Evolutionary conservation across 2,329 filamentous ascomycete genomes (phyloP), one percentile per base, ranked within the genome.

Genomic region (Dothidotthia symphoricarpi): DNA sequence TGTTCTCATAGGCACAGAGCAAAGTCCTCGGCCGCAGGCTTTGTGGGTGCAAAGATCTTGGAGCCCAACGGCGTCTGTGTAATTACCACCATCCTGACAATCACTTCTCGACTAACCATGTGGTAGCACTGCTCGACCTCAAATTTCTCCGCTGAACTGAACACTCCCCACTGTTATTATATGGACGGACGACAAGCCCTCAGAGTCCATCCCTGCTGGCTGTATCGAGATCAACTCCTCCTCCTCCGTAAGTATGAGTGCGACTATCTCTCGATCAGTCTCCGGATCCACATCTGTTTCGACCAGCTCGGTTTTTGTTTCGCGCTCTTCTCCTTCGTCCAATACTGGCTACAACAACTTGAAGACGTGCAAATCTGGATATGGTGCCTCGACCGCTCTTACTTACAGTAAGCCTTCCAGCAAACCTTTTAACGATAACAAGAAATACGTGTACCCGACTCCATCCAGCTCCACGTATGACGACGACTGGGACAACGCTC

Each of bases 1-100:
- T 49, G 22, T 33, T 46, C 12, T 22, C 43, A 3, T 32, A 41
- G 11, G 31, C 32, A 11, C 28, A 35, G n/a, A 36, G 31, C 28
- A 28, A 41, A 41, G 14, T 32, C 36, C 24, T 36, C 34, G 3
- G 17, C 25, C 6, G 14, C 12, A 13, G 32, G 38, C 7, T 41
- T 41, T 14, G 13, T 31, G 6, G 19, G 19, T 3, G 17, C 25
- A 24, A 32, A 32, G 6, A 15, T 36, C 9, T 24, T 41, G n/a
- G 38, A 27, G 17, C 13, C 16, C 32, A 6, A 22, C 19, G 38
- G 32, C 31, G 24, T 26, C 22, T 32, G 38, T 11, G 36, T 39
- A 39, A 25, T 30, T 31, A 13, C 11, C n/a, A 3, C 14, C 9
- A 22, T 22, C 6, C 26, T 10, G 11, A 5, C 9, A 5, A 9